Base-by-base conservation (phyloP, 805 yeast genomes). In the Kurtzmaniella cleridarum region DNA sequence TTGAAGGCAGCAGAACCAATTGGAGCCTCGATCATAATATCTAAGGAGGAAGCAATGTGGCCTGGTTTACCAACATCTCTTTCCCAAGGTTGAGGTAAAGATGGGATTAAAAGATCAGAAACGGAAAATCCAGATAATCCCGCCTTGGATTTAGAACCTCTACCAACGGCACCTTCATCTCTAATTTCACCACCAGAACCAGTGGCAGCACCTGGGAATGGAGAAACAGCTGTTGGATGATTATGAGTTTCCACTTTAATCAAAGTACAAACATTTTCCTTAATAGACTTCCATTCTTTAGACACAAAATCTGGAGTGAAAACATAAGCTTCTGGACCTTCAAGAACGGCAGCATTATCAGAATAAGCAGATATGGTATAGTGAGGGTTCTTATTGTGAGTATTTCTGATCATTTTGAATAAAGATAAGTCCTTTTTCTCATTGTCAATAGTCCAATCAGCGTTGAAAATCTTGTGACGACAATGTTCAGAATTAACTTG, bases 131-230 rank as follows among this genome's bases (percentile, higher is more conserved):
- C 99, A 31, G 95, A 73, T 45, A 93, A 72, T 40, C 99, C 99
- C 57, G 97, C 95, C 66, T 93, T 91, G 32, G 98, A 79, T 63
- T 88, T 88, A 18, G 98, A 91, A 34, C 99, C 99, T 62, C 97
- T 80, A 47, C 99, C 99, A 18, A 93, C 96, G 24, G 99, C 98
- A 68, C 97, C 98, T 69, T 93, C 99, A 64, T 93, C 99, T 75
- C 99, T 86, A 55, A 93, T 93, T 67, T 93, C 99, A 71, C 99
- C 99, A 62, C 99, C 99, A 9, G 98, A 90, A 47, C 99, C 99
- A 11, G 99, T 93, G 32, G 99, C 95, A 26, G 99, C 99, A 63
- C 99, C 99, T 3, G 98, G 90, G 66, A 88, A 93, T 30, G 99
- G 99, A 17, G 98, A 91, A 4, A 93, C 97, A 1, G 98, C 98